Evolutionary conservation across 306 rosid genomes (phyloP).

Genomic region (Senna tora): DNA sequence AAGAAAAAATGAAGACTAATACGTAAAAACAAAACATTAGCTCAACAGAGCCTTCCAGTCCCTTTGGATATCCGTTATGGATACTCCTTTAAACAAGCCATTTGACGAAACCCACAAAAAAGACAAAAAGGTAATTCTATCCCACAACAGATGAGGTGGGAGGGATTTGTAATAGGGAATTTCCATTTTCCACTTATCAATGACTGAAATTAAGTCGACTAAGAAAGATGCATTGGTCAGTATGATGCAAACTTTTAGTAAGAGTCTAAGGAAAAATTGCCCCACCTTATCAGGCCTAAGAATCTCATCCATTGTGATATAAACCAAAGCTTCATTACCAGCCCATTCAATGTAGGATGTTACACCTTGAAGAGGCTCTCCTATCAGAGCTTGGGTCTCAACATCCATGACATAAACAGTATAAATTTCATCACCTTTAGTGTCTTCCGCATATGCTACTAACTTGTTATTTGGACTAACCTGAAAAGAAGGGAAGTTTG

Average conservation of each 20-base stretch:
- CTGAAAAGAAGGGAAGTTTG: constrained; percentile 45
- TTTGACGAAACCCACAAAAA: too few species aligned
- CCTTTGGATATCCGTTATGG: too few species aligned
- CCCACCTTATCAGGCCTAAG: constrained; percentile 90
- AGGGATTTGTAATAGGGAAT: too few species aligned
- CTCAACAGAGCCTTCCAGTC: too few species aligned
- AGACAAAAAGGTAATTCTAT: too few species aligned
- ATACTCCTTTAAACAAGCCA: too few species aligned
- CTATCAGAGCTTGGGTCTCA: constrained; percentile 65
- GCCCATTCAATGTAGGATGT: constrained; percentile 78
- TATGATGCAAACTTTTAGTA: not conserved
- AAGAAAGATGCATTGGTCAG: constrained; percentile 16
- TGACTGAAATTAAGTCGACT: not conserved
- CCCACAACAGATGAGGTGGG: too few species aligned
- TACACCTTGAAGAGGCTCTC: constrained; percentile 59
- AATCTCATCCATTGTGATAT: constrained; percentile 80
- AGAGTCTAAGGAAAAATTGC: constrained; percentile 16
- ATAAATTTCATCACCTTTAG: constrained; percentile 92
- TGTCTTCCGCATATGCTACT: constrained; percentile 91
- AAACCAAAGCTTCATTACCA: constrained; percentile 67
- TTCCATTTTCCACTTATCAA: not conserved
- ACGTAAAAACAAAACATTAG: too few species aligned
- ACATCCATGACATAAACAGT: constrained; percentile 74
- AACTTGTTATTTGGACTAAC: constrained; percentile 81
- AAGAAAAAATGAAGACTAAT: too few species aligned